phyloP scores from a whole-genome alignment of 2,329 filamentous ascomycete species.

The Tricladium varicosporioides region DNA sequence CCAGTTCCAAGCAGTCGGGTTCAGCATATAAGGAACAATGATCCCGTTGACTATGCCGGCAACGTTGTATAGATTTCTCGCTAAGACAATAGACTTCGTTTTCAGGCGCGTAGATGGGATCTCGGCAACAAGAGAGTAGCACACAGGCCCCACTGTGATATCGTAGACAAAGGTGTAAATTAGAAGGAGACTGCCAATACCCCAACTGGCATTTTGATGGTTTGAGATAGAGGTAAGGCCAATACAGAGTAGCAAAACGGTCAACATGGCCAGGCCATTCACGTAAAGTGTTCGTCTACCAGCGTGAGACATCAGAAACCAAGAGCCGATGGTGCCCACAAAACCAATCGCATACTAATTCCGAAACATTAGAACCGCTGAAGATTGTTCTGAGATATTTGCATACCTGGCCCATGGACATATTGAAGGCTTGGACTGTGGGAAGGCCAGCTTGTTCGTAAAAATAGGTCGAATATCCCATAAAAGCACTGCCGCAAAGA shows the following conservation, averaged over 20 bases:
- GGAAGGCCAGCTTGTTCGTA: slow-evolving; percentile 54
- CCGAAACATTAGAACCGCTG: slow-evolving; percentile 35
- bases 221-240: slow-evolving; percentile 44
- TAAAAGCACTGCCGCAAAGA: slow-evolving; percentile 55
- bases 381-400: slow-evolving; percentile 36
- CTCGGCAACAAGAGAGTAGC: slow-evolving; percentile 82
- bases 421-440: slow-evolving; percentile 48
- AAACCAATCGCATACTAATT: slow-evolving; percentile 44
- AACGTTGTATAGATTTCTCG: slow-evolving; percentile 69
- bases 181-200: slow-evolving; percentile 50
- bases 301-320: slow-evolving; percentile 45
- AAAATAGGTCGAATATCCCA: slow-evolving; percentile 61
- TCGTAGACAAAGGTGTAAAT: slow-evolving; percentile 80
- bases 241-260: slow-evolving; percentile 45
- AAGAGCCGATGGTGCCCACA: slow-evolving; percentile 49
- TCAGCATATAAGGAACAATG: slow-evolving; percentile 70
- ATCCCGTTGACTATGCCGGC: slow-evolving; percentile 28
- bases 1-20: slow-evolving; percentile 79
- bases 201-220: slow-evolving; percentile 42
- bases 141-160: slow-evolving; percentile 80
- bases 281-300: slow-evolving; percentile 51
- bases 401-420: slow-evolving; percentile 46
- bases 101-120: slow-evolving; percentile 78
- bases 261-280: slow-evolving; percentile 44
- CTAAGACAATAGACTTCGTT: slow-evolving; percentile 85